These are phyloP conservation scores for Corchorus capsularis DNA, from an alignment of 345 rosid genomes.

Conservation along the genomic window DNA sequence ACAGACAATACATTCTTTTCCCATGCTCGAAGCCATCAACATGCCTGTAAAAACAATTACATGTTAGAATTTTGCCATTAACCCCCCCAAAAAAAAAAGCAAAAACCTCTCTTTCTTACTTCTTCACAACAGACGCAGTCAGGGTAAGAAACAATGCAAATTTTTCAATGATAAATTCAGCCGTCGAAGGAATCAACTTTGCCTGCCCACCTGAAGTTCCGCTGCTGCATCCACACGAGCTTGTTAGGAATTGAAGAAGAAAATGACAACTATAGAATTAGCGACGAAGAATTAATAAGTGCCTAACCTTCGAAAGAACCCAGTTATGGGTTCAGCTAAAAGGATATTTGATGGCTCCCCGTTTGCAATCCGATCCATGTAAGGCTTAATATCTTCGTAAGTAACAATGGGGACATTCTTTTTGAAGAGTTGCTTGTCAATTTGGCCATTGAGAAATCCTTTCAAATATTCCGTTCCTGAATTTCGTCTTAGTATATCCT, in stretches of 20 bases:
- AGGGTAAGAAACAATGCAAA: conserved; percentile 80
- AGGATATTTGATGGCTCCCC: conserved; percentile 67
- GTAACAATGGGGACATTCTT: conserved; percentile 68
- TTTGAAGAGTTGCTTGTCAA: conserved; percentile 55
- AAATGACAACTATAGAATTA: not conserved
- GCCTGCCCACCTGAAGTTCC: conserved; percentile 91
- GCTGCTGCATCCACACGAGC: conserved; percentile 51
- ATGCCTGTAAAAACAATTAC: not conserved
- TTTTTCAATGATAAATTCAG: conserved; percentile 56
- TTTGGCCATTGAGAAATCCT: conserved; percentile 43
- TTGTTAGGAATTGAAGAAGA: too few relatives aligned
- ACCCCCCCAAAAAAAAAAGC: not conserved
- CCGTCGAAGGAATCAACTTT: conserved; percentile 92
- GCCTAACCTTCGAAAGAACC: conserved; percentile 70
- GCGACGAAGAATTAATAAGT: too few relatives aligned
- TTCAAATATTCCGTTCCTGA: conserved; percentile 57
- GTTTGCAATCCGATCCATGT: conserved; percentile 66
- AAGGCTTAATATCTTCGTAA: conserved; percentile 72
- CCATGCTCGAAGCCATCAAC: not conserved
- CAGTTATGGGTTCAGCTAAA: conserved; percentile 71
- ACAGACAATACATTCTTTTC: not conserved
- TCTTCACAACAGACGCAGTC: conserved; percentile 81
- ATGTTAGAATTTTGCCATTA: too few relatives aligned
- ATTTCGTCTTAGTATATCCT: conserved; percentile 56
- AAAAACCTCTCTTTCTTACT: conserved; percentile 34